Conservation (phyloP, 257 asterid genomes). For the Scutellaria galericulata region DNA sequence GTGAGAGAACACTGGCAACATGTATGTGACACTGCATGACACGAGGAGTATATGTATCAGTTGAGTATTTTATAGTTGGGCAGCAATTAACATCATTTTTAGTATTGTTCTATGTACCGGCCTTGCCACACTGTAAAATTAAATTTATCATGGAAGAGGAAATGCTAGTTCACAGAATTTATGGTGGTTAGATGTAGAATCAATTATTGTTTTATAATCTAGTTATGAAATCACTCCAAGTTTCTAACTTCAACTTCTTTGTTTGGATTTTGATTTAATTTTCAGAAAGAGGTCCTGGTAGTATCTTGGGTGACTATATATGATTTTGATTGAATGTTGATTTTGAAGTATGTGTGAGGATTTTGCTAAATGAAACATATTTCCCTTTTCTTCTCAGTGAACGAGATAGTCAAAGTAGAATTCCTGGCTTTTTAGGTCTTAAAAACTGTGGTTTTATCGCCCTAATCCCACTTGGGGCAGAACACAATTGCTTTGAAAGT, state of each 20-base stretch:
- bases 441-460: not conserved
- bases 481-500: not conserved
- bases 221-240: too few species aligned
- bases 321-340: not conserved
- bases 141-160: too few species aligned
- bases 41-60: not conserved
- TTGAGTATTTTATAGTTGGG: not conserved
- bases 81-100: not conserved
- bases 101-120: conserved; percentile 8
- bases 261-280: not conserved
- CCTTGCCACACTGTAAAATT: not conserved
- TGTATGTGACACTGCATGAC: not conserved
- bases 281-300: conserved; percentile 2
- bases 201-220: not conserved
- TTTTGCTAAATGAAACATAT: too few species aligned
- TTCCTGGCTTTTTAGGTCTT: not conserved
- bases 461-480: not conserved
- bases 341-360: not conserved
- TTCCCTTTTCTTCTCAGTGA: not conserved
- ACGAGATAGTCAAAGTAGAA: not conserved
- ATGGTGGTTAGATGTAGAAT: not conserved
- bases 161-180: not conserved
- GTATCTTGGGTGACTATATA: not conserved
- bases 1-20: not conserved
- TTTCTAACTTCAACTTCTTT: not conserved